These are phyloP conservation scores for Saccharomycopsis fibuligera DNA, from an alignment of 805 yeast species.

Conservation along the genomic window DNA sequence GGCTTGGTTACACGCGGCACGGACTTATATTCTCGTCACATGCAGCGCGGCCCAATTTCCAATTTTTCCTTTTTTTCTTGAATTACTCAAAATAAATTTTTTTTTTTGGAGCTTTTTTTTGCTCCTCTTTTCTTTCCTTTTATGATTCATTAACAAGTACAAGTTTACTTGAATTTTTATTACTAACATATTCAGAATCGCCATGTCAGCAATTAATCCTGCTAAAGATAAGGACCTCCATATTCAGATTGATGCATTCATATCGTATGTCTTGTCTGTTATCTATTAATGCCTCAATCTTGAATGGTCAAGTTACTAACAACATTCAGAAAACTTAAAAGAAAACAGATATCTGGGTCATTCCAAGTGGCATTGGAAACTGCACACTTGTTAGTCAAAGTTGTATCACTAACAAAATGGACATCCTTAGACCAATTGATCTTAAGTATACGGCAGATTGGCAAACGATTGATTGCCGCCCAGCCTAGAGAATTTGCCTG, in stretches of 20 bases:
- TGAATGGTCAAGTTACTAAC: too few relatives aligned
- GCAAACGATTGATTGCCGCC: constrained; percentile 62
- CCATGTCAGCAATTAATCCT: constrained; percentile 16
- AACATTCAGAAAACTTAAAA: constrained; percentile 55
- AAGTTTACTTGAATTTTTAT: too few relatives aligned
- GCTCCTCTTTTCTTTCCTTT: too few relatives aligned
- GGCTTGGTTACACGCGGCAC: too few relatives aligned
- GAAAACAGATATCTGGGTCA: constrained; percentile 80
- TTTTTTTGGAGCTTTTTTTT: too few relatives aligned
- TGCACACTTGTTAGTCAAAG: constrained; percentile 79
- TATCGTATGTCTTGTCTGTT: constrained; percentile 28
- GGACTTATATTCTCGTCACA: too few relatives aligned
- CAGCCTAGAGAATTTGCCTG: constrained; percentile 85
- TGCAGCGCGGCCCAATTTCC: too few relatives aligned
- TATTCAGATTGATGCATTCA: constrained; percentile 37
- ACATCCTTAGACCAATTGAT: constrained; percentile 67
- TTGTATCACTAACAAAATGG: constrained; percentile 89
- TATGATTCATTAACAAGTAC: too few relatives aligned
- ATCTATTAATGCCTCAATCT: too few relatives aligned
- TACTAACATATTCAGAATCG: background rate
- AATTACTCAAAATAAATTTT: too few relatives aligned
- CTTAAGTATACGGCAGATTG: constrained; percentile 64
- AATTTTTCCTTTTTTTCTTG: too few relatives aligned
- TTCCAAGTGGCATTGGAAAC: constrained; percentile 80
- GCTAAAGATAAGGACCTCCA: constrained; percentile 30